phyloP scores from a whole-genome alignment of 2,329 filamentous ascomycete species.

The Lojkania enalia region DNA sequence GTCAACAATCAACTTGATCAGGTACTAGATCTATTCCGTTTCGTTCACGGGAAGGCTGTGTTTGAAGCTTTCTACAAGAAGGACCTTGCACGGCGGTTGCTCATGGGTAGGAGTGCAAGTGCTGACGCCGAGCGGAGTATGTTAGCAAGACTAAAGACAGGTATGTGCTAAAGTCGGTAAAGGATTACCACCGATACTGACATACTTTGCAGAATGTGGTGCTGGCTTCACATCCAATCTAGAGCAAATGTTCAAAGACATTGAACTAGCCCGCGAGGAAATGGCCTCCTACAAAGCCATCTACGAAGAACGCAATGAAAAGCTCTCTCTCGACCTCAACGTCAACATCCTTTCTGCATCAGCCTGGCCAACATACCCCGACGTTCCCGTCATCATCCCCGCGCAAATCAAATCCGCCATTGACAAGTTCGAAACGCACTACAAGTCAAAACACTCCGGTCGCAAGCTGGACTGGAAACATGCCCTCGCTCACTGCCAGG shows the following conservation, averaged over 20 bases:
- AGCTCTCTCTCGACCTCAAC: conserved; percentile 67
- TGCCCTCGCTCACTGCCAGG: conserved; percentile 83
- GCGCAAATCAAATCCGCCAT: conserved; percentile 74
- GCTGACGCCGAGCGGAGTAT: conserved; percentile 96
- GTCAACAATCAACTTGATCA: conserved; percentile 91
- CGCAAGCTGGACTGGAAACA: conserved; percentile 91
- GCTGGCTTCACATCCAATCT: conserved; percentile 94
- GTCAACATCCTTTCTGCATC: conserved; percentile 90
- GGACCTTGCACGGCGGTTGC: conserved; percentile 82
- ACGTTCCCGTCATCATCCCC: conserved; percentile 74
- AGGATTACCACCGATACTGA: background rate
- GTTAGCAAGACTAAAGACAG: conserved; percentile 83
- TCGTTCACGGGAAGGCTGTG: conserved; percentile 94
- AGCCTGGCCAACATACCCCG: conserved; percentile 90
- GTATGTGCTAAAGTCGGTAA: conserved; percentile 39
- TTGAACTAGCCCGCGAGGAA: conserved; percentile 89
- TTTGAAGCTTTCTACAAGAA: conserved; percentile 99
- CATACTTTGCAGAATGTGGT: conserved; percentile 70
- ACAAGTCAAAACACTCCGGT: conserved; percentile 86
- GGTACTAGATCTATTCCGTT: conserved; percentile 91
- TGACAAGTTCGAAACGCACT: conserved; percentile 80
- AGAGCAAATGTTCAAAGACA: conserved; percentile 99
- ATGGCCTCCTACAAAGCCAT: conserved; percentile 84
- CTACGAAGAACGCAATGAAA: conserved; percentile 62
- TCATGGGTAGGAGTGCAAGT: conserved; percentile 91